Conservation (phyloP, 306 rosid genomes). For the Glycine soja region DNA sequence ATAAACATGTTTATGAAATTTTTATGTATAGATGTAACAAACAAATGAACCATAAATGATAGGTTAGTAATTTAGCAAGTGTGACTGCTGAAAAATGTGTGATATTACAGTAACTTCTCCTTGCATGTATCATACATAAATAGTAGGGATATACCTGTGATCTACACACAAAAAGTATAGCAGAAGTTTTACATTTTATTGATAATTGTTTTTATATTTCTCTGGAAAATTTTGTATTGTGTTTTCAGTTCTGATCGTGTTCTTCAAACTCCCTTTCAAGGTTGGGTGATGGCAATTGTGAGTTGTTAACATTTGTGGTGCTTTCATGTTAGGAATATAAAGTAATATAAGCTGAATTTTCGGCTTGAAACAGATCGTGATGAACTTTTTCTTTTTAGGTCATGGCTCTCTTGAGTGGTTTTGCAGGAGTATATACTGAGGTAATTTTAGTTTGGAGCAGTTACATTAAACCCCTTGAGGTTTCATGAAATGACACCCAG, state of each 20-base stretch:
- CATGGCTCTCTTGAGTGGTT: slow-evolving; percentile 98
- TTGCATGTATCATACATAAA: slow-evolving; percentile 26
- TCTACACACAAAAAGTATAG: not conserved
- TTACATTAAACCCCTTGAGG: slow-evolving; percentile 32
- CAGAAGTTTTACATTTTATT: slow-evolving; percentile 22
- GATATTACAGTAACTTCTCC: slow-evolving; percentile 2
- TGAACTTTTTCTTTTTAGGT: slow-evolving; percentile 60
- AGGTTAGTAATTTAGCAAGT: slow-evolving; percentile 16
- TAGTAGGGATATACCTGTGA: not conserved
- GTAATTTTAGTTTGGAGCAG: slow-evolving; percentile 56
- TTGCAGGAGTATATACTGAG: slow-evolving; percentile 97
- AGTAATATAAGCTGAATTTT: not conserved
- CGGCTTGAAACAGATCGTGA: slow-evolving; percentile 43
- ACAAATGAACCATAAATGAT: slow-evolving; percentile 28
- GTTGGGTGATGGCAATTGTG: slow-evolving; percentile 97
- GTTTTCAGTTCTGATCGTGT: slow-evolving; percentile 85
- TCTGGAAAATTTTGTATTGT: slow-evolving; percentile 18
- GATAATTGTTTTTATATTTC: slow-evolving; percentile 26
- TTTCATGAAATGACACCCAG: slow-evolving; percentile 30
- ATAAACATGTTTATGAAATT: too few relatives aligned
- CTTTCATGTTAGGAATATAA: slow-evolving; percentile 25
- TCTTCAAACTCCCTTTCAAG: slow-evolving; percentile 95
- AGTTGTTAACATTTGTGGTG: slow-evolving; percentile 58
- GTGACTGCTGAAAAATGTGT: slow-evolving; percentile 14
- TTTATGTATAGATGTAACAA: not conserved